Percentiles rank a stretch among this genome's conserved stretches.
These are phyloP conservation scores for Austropuccinia psidii DNA, from an alignment of 1,284 basidiomycete genomes.

Conservation along the genomic window DNA sequence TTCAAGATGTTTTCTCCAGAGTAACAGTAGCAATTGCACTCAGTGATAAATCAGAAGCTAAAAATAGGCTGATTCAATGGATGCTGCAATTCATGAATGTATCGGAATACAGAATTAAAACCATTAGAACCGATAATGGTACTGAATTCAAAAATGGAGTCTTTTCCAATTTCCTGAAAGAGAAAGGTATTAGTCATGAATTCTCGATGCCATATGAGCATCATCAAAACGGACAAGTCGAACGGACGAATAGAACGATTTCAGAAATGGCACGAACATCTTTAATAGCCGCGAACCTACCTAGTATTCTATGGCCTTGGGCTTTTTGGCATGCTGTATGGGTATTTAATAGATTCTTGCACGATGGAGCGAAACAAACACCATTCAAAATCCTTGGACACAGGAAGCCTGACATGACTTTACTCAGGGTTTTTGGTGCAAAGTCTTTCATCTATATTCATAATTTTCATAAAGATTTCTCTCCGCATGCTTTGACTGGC, in stretches of 20 bases:
- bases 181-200: neutral
- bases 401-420: neutral
- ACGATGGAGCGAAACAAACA: neutral
- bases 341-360: neutral
- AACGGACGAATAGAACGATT: neutral
- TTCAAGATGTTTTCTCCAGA: neutral
- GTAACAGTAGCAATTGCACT: neutral
- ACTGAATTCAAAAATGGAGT: neutral
- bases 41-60: neutral
- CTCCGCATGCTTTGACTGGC: neutral
- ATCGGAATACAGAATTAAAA: neutral
- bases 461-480: neutral
- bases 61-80: neutral
- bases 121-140: neutral
- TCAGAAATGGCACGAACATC: neutral
- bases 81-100: neutral
- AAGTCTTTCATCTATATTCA: neutral
- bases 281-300: neutral
- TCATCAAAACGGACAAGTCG: constrained; percentile 3
- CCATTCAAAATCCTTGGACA: neutral
- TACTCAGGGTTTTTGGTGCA: neutral
- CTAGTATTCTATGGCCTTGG: neutral
- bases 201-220: neutral
- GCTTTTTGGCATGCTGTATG: neutral
- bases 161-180: neutral